These are phyloP conservation scores for Cinchona pubescens DNA, from an alignment of 257 asterid species.

Conservation along the genomic window DNA sequence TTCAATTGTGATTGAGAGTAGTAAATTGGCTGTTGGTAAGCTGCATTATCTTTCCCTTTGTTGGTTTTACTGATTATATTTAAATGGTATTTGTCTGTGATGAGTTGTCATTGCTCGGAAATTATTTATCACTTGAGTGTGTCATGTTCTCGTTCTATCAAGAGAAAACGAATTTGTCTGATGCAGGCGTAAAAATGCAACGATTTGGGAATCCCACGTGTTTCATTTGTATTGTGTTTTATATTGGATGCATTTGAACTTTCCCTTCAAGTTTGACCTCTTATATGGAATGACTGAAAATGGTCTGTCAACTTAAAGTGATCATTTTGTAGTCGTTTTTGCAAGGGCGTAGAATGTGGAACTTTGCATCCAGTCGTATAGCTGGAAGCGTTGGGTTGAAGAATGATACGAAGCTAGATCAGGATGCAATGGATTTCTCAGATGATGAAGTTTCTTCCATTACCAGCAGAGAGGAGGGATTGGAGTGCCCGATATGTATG, in stretches of 20 bases:
- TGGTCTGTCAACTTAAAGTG: not conserved
- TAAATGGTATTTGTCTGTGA: not conserved
- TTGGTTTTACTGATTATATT: not conserved
- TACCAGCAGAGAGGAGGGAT: conserved; percentile 63
- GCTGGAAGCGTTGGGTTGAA: conserved; percentile 57
- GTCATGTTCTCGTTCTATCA: not conserved
- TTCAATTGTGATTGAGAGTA: not conserved
- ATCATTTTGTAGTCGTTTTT: conserved; percentile 20
- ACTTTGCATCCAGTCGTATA: conserved; percentile 65
- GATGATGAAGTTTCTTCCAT: conserved; percentile 72
- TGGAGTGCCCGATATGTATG: conserved; percentile 96
- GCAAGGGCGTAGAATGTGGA: conserved; percentile 53
- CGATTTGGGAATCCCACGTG: not conserved
- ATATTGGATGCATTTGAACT: not conserved
- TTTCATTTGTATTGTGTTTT: not conserved
- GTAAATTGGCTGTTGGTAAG: not conserved
- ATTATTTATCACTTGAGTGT: not conserved
- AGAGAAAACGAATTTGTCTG: not conserved
- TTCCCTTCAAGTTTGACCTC: not conserved
- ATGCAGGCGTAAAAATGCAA: not conserved
- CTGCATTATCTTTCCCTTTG: not conserved
- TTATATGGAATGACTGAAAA: not conserved
- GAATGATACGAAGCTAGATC: conserved; percentile 42
- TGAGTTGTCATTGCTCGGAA: not conserved
- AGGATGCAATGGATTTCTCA: conserved; percentile 52